Percentiles rank a stretch among this genome's conserved stretches.
Conservation (phyloP, 257 asterid genomes). For the Gentiana dahurica region DNA sequence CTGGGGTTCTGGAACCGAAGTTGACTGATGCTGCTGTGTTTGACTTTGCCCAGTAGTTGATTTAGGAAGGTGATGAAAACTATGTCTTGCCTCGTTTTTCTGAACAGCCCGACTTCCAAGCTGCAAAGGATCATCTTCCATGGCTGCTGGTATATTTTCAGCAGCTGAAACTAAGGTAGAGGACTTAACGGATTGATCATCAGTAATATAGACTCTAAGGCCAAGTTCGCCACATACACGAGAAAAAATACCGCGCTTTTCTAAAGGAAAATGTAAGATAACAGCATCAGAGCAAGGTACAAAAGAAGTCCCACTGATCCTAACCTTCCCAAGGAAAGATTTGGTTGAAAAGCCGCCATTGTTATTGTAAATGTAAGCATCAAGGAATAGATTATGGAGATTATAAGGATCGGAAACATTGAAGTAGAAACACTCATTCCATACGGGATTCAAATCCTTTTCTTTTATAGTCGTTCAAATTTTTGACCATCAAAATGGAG, state of each 20-base stretch:
- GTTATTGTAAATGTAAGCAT: slow-evolving; percentile 54
- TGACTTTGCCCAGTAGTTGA: slow-evolving; percentile 18
- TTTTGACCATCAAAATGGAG: slow-evolving; percentile 67
- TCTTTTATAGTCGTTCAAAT: slow-evolving; percentile 64
- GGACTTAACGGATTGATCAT: slow-evolving; percentile 62
- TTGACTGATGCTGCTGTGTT: slow-evolving; percentile 30
- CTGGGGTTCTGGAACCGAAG: slow-evolving; percentile 25
- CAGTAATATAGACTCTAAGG: slow-evolving; percentile 69
- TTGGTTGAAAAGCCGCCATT: slow-evolving; percentile 31
- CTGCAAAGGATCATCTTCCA: slow-evolving; percentile 15
- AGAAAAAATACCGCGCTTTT: slow-evolving; percentile 77
- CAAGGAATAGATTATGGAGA: slow-evolving; percentile 52
- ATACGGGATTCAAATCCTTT: slow-evolving; percentile 72
- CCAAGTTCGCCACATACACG: slow-evolving; percentile 83
- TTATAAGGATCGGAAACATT: slow-evolving; percentile 56
- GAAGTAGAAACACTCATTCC: slow-evolving; percentile 87
- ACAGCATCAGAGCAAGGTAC: slow-evolving; percentile 71
- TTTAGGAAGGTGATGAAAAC: slow-evolving; percentile 70
- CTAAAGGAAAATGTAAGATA: slow-evolving; percentile 70
- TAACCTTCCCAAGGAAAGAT: slow-evolving; percentile 71
- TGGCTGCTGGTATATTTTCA: slow-evolving; percentile 21
- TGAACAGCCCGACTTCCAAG: slow-evolving; percentile 15
- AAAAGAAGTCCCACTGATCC: slow-evolving; percentile 67
- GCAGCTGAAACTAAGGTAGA: slow-evolving; percentile 31
- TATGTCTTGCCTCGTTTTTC: slow-evolving; percentile 50